phyloP scores from a whole-genome alignment of 352 stramenopile species.

The Globisporangium middletonii region DNA sequence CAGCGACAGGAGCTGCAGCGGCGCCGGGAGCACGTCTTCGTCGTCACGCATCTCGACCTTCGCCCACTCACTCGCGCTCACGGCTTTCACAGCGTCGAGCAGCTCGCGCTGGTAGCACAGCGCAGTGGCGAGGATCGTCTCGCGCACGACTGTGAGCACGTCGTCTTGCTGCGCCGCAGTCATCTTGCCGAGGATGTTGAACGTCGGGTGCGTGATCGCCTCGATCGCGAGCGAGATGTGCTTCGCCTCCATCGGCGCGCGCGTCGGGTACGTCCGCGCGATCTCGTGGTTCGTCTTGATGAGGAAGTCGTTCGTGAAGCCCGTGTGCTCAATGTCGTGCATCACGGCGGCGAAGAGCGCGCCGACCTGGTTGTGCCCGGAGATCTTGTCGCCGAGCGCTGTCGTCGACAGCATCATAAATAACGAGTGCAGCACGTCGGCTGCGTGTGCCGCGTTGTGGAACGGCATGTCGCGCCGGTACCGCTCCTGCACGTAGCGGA shows the following conservation, averaged over 20 bases:
- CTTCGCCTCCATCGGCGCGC: slow-evolving; percentile 74
- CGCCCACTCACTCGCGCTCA: slow-evolving; percentile 37
- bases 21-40: slow-evolving; percentile 28
- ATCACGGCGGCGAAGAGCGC: slow-evolving; percentile 70
- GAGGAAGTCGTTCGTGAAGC: slow-evolving; percentile 75
- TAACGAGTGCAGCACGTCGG: slow-evolving; percentile 74
- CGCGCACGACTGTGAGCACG: slow-evolving; percentile 47
- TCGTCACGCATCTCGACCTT: slow-evolving; percentile 15
- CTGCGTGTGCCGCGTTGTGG: slow-evolving; percentile 76
- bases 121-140: slow-evolving; percentile 68
- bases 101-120: slow-evolving; percentile 79
- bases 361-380: slow-evolving; percentile 61
- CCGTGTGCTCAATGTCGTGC: slow-evolving; percentile 78
- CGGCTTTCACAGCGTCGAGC: slow-evolving; percentile 39
- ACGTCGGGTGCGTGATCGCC: slow-evolving; percentile 37
- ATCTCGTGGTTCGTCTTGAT: slow-evolving; percentile 71
- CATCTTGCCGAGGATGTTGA: slow-evolving; percentile 57
- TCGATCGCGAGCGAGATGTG: slow-evolving; percentile 55
- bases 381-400: slow-evolving; percentile 39
- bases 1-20: slow-evolving; percentile 44
- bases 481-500: slow-evolving; percentile 53
- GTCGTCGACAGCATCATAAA: slow-evolving; percentile 69
- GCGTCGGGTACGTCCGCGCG: slow-evolving; percentile 44
- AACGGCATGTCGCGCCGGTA: slow-evolving; percentile 71
- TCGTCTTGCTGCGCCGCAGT: slow-evolving; percentile 35